phyloP scores from a whole-genome alignment of 352 stramenopile species.

The Phytophthora macrochlamydospora region DNA sequence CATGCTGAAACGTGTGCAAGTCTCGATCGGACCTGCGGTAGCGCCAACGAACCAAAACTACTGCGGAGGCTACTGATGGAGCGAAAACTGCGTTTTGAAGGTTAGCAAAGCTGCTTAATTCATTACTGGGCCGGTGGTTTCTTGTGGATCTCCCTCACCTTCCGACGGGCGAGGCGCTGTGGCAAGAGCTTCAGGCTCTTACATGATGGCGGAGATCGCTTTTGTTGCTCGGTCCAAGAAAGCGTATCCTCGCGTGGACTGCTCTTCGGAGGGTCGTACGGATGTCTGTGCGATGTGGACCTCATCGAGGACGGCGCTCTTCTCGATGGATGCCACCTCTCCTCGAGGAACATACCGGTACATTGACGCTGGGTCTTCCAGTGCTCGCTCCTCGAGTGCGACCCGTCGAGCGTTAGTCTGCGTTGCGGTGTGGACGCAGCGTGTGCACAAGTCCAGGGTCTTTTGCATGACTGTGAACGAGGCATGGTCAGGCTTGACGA shows the following conservation, averaged over 20 bases:
- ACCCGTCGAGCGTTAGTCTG: conserved; percentile 36
- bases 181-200: conserved; percentile 1
- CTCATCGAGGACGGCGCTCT: conserved; percentile 13
- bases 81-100: background rate
- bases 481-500: conserved; percentile 19
- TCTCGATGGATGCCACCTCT: conserved; percentile 4
- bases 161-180: conserved; percentile 14
- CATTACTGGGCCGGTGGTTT: background rate
- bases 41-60: conserved; percentile 52
- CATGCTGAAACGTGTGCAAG: conserved; percentile 46
- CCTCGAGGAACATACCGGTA: conserved; percentile 29
- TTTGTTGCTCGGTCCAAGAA: conserved; percentile 23
- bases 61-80: conserved; percentile 62
- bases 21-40: conserved; percentile 51
- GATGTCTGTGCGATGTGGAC: conserved; percentile 19
- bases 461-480: conserved; percentile 30
- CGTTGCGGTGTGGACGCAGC: conserved; percentile 33
- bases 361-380: conserved; percentile 23
- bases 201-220: conserved; percentile 21
- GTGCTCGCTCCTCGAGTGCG: conserved; percentile 33
- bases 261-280: conserved; percentile 4
- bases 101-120: background rate
- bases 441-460: conserved; percentile 31
- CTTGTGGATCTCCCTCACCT: conserved; percentile 5
- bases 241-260: conserved; percentile 1